Evolutionary conservation across 176 grass and related monocot species (phyloP).

Genomic region (Saccharum spontaneum): DNA sequence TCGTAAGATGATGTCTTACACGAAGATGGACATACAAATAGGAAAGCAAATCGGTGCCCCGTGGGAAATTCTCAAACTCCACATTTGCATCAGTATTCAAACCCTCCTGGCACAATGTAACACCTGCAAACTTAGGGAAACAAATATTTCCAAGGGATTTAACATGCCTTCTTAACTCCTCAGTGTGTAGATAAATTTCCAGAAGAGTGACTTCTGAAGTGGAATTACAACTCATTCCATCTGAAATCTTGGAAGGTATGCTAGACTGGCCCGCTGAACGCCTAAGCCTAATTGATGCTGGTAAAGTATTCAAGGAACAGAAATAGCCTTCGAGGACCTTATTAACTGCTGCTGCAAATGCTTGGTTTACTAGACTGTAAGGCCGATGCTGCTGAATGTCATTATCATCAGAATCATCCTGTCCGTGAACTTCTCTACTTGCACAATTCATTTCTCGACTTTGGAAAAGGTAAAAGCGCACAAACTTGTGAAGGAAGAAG

Average conservation of each 20-base stretch:
- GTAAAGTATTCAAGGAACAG: conserved; percentile 83
- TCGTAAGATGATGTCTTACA: conserved; percentile 72
- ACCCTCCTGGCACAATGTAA: conserved; percentile 72
- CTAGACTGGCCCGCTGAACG: conserved; percentile 32
- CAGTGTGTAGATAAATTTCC: conserved; percentile 90
- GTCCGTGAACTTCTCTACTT: conserved; percentile 26
- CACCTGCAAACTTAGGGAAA: conserved; percentile 75
- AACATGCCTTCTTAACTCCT: conserved; percentile 84
- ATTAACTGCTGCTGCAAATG: conserved; percentile 79
- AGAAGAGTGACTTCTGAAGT: conserved; percentile 72
- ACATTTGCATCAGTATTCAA: conserved; percentile 70
- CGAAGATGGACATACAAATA: conserved; percentile 93
- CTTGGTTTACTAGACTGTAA: conserved; percentile 85
- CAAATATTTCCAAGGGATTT: conserved; percentile 92
- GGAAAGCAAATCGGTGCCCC: conserved; percentile 86
- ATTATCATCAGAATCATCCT: conserved; percentile 34
- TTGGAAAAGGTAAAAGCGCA: conserved; percentile 71
- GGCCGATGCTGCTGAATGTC: conserved; percentile 32
- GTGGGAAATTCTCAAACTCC: conserved; percentile 83
- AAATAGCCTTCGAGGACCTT: conserved; percentile 90
- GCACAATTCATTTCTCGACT: conserved; percentile 30
- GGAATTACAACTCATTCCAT: conserved; percentile 36
- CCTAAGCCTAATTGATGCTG: conserved; percentile 67
- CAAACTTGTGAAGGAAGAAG: conserved; percentile 80
- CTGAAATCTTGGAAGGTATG: conserved; percentile 21